Evolutionary conservation across 768 basidiomycete species (phyloP).

Genomic region (Gloeostereum incarnatum): DNA sequence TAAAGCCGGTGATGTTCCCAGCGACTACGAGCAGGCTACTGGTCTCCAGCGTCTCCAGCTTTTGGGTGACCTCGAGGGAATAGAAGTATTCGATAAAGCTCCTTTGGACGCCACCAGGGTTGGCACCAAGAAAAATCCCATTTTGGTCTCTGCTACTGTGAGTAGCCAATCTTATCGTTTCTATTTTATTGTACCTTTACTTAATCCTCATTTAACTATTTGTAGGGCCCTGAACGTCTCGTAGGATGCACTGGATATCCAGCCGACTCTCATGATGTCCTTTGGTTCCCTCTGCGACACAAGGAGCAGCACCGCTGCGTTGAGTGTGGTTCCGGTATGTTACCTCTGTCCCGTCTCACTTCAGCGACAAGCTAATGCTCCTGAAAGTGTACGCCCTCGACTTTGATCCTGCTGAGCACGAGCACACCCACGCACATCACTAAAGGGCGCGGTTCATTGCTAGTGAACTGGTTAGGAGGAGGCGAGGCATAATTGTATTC

Average conservation of each 20-base stretch:
- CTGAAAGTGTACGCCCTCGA: conserved; percentile 64
- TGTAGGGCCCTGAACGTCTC: conserved; percentile 70
- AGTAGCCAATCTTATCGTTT: conserved; percentile 21
- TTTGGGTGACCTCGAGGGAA: conserved; percentile 78
- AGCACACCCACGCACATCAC: conserved; percentile 39
- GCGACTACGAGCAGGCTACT: conserved; percentile 85
- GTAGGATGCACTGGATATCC: conserved; percentile 94
- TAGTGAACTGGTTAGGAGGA: too few relatives aligned
- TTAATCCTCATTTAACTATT: conserved; percentile 2
- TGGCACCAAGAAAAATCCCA: conserved; percentile 82
- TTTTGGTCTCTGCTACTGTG: conserved; percentile 83
- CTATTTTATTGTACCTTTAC: conserved; percentile 1
- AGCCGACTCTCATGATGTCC: conserved; percentile 89
- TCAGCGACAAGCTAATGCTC: too few relatives aligned
- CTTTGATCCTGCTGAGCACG: conserved; percentile 51
- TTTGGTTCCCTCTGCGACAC: conserved; percentile 69
- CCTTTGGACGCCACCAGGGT: conserved; percentile 78
- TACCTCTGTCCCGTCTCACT: neutral
- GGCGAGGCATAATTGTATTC: too few relatives aligned
- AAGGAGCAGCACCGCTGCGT: conserved; percentile 73
- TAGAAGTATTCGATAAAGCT: conserved; percentile 83
- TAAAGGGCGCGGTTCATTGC: too few relatives aligned
- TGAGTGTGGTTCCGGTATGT: conserved; percentile 89
- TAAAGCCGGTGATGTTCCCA: conserved; percentile 67
- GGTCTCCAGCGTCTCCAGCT: conserved; percentile 96